phyloP scores from a whole-genome alignment of 2,329 filamentous ascomycete genomes.

The Penicillium sp. region DNA sequence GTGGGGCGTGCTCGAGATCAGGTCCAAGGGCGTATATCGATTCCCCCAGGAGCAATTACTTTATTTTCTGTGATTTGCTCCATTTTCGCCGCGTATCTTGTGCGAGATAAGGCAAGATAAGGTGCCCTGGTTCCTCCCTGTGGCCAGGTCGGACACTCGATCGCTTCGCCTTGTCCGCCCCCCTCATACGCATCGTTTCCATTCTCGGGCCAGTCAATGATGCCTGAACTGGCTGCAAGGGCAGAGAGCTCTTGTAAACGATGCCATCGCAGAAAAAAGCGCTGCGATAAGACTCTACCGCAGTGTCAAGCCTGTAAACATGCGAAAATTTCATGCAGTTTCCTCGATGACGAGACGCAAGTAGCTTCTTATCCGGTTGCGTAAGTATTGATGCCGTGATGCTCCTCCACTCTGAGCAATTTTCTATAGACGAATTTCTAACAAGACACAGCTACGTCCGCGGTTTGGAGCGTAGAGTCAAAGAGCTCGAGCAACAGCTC shows the following conservation, averaged over 20 bases:
- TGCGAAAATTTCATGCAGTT: slow-evolving; percentile 47
- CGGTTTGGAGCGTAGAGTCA: slow-evolving; percentile 35
- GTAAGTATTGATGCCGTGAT: slow-evolving; percentile 31
- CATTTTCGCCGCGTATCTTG: neutral
- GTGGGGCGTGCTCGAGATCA: too few relatives aligned
- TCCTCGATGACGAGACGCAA: slow-evolving; percentile 44
- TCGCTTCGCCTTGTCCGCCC: slow-evolving; percentile 3
- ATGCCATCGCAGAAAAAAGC: slow-evolving; percentile 51
- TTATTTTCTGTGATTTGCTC: neutral
- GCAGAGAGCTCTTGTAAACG: slow-evolving; percentile 42
- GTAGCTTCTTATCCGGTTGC: slow-evolving; percentile 47
- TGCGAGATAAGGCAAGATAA: slow-evolving; percentile 1
- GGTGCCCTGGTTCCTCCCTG: too few relatives aligned
- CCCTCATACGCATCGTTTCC: neutral
- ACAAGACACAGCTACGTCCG: slow-evolving; percentile 36
- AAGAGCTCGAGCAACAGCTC: slow-evolving; percentile 30
- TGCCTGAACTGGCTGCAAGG: slow-evolving; percentile 27
- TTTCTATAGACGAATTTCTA: neutral
- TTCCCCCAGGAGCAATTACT: neutral
- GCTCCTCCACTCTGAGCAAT: neutral
- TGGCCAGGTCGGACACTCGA: neutral
- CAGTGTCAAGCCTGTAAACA: slow-evolving; percentile 45
- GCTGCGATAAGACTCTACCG: slow-evolving; percentile 47
- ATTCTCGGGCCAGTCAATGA: slow-evolving; percentile 2
- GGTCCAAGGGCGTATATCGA: too few relatives aligned